Conservation (phyloP, 495 filamentous ascomycete species). For the Lophium mytilinum region DNA sequence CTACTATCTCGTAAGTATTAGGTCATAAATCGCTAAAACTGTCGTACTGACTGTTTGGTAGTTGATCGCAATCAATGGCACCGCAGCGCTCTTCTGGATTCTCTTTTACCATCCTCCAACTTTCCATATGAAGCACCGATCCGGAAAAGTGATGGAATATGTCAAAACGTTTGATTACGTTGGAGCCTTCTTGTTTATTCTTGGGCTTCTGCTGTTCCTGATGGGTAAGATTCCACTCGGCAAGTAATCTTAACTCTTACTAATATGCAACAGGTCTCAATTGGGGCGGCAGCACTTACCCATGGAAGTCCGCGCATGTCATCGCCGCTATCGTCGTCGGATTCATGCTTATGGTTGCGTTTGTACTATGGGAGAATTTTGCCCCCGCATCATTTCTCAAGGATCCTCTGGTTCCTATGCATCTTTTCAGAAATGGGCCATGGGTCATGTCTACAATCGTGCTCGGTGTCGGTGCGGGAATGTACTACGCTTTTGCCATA, state of each 20-base stretch:
- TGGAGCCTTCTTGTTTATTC: slow-evolving; percentile 2
- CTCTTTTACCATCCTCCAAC: slow-evolving; percentile 16
- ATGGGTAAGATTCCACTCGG: neutral
- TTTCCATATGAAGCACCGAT: slow-evolving; percentile 4
- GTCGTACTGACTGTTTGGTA: slow-evolving; percentile 2
- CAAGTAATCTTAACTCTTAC: neutral
- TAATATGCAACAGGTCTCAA: slow-evolving; percentile 22
- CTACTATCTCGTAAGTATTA: neutral
- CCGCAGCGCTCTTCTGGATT: neutral
- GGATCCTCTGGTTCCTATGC: slow-evolving; percentile 11
- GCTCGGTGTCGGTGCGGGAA: slow-evolving; percentile 2
- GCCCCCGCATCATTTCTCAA: neutral
- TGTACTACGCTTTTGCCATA: slow-evolving; percentile 10
- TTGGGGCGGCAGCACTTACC: slow-evolving; percentile 45
- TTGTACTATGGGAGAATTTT: slow-evolving; percentile 40
- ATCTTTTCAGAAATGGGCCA: neutral
- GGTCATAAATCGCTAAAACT: neutral
- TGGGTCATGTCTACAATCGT: slow-evolving; percentile 1
- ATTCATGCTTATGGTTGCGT: slow-evolving; percentile 35
- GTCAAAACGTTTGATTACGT: slow-evolving; percentile 10
- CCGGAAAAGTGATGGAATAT: slow-evolving; percentile 3
- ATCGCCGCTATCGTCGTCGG: slow-evolving; percentile 44
- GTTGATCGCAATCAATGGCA: slow-evolving; percentile 3
- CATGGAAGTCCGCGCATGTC: slow-evolving; percentile 44
- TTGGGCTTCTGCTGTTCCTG: slow-evolving; percentile 7